Percentiles rank a stretch among this genome's conserved stretches.
phyloP scores from a whole-genome alignment of 306 rosid species.

The Gleditsia sinensis region DNA sequence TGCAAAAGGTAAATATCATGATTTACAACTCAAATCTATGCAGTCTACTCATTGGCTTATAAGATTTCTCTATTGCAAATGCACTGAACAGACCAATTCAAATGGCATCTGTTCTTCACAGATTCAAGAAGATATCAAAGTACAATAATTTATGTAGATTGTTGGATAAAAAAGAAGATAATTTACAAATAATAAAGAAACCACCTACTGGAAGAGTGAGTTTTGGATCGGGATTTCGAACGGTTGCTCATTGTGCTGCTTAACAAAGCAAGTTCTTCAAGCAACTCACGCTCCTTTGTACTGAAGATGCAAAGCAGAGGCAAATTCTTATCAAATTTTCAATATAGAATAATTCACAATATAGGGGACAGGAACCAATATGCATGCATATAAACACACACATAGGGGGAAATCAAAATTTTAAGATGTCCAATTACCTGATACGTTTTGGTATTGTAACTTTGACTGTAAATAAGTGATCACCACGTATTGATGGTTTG shows the following conservation, averaged over 20 bases:
- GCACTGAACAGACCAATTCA: conserved; percentile 14
- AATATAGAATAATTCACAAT: conserved; percentile 3
- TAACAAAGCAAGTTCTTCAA: conserved; percentile 76
- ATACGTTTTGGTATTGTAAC: conserved; percentile 88
- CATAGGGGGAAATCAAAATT: conserved; percentile 8
- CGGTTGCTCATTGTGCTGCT: conserved; percentile 54
- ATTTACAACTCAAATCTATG: conserved; percentile 30
- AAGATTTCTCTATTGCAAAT: conserved; percentile 2
- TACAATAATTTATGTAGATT: not conserved
- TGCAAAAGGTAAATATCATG: conserved; percentile 44
- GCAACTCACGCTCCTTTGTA: conserved; percentile 81
- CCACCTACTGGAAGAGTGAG: conserved; percentile 68
- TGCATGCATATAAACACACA: not conserved
- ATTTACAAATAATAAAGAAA: conserved; percentile 22
- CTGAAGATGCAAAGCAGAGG: conserved; percentile 47
- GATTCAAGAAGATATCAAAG: conserved; percentile 13
- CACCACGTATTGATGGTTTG: conserved; percentile 93
- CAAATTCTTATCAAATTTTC: conserved; percentile 25
- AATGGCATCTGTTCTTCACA: not conserved
- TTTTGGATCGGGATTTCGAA: conserved; percentile 53
- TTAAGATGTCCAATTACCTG: conserved; percentile 58
- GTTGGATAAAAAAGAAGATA: conserved; percentile 1
- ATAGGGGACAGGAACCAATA: conserved; percentile 20
- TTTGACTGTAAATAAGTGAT: conserved; percentile 88
- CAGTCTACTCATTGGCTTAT: conserved; percentile 3